Evolutionary conservation across 768 basidiomycete species (phyloP), one percentile per base, ranked within the genome.

Genomic region (Imleria badia): DNA sequence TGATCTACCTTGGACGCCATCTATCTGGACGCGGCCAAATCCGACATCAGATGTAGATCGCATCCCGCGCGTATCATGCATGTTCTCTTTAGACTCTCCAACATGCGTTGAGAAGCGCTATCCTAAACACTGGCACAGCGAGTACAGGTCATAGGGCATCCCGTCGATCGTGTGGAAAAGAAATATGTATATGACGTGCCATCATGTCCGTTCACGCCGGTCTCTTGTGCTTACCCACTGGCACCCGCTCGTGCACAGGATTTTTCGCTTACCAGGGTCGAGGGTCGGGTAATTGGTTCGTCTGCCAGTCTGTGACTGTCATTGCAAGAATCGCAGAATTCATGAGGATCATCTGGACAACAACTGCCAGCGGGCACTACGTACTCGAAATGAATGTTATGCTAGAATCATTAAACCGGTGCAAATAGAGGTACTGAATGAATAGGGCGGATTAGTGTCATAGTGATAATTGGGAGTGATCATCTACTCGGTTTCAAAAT

Each of bases 361-460:
- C 36, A 9, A 50, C 38, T 17, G n/a, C n/a, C n/a, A n/a, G n/a
- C n/a, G 48, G 48, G 39, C 33, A 45, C 51, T 58, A 64, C 59
- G 59, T 70, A 69, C 43, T 51, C 50, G 60, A 46, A 54, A 60
- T 49, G 60, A 56, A 46, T 54, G 68, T 44, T 61, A 70, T 66
- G 60, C 53, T 70, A 59, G 58, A 54, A 49, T 50, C 62, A 70
- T 70, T 70, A 72, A 70, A 70, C 45, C 46, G 43, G 46, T 60
- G 55, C 53, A 48, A 60, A 59, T 66, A 63, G 52, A 47, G 46
- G 56, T 68, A 68, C 51, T 61, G 56, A 60, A 59, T 59, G 69
- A 66, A 70, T 70, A 68, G 60, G 57, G 56, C 51, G 54, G 45
- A 67, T 71, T 71, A 71, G 67, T 58, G 57, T 60, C 65, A 58